A percentile compares a stretch with the other conserved stretches of the same genome.
Conservation (phyloP, 768 basidiomycete genomes). For the Macrolepiota fuliginosa region DNA sequence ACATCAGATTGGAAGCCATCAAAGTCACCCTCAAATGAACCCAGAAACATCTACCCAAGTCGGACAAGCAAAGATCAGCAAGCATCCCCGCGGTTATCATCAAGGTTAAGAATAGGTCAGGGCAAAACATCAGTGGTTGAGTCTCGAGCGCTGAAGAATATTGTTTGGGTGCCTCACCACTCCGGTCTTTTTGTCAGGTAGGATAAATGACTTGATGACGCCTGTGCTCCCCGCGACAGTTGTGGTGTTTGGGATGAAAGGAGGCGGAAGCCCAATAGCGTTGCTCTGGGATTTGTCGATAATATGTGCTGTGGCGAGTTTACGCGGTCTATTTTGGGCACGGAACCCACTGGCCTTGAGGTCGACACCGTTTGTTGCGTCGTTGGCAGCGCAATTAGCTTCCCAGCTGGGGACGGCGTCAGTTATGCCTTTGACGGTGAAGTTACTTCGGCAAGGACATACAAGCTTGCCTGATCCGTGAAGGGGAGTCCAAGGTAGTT, state of each 20-base stretch:
- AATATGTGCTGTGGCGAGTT: constrained; percentile 36
- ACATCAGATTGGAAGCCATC: constrained; percentile 50
- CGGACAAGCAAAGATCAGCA: neutral
- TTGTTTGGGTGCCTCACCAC: constrained; percentile 38
- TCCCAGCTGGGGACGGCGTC: constrained; percentile 43
- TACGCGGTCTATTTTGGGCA: constrained; percentile 11
- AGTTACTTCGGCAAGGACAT: constrained; percentile 19
- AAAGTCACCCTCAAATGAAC: constrained; percentile 54
- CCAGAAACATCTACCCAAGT: constrained; percentile 50
- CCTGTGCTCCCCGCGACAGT: constrained; percentile 44
- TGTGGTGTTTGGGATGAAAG: constrained; percentile 45
- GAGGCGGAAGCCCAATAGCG: constrained; percentile 44
- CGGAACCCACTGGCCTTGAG: constrained; percentile 20
- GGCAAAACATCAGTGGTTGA: neutral
- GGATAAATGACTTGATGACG: constrained; percentile 53
- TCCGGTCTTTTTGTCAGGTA: constrained; percentile 55
- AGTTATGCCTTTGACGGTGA: neutral
- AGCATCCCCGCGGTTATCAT: neutral
- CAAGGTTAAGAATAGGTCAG: neutral
- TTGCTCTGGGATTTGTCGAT: constrained; percentile 38
- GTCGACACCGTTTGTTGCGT: constrained; percentile 50
- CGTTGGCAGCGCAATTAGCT: constrained; percentile 53
- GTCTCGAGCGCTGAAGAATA: neutral
- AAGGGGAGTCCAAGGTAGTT: constrained; percentile 44
- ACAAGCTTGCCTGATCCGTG: constrained; percentile 52